Conservation (phyloP, 2,329 filamentous ascomycete species). For the Pseudogymnoascus sp. region DNA sequence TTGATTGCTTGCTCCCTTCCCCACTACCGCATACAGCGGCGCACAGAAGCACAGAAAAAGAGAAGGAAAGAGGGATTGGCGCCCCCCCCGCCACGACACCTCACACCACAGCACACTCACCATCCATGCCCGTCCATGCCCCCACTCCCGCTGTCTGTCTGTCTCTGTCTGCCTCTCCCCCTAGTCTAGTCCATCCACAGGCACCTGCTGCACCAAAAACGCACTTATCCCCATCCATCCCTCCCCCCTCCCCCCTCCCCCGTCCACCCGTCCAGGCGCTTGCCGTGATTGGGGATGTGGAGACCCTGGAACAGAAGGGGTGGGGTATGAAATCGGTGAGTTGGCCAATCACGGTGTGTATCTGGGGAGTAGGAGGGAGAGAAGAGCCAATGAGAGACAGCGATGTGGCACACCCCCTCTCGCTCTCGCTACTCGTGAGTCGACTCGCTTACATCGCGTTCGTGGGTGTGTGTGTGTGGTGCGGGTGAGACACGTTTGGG, state of each 20-base stretch:
- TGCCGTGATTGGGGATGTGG: not conserved
- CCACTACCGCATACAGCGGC: not conserved
- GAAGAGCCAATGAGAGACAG: no score
- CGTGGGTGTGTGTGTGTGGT: no score
- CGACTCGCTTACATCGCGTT: not conserved
- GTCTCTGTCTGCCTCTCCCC: no score
- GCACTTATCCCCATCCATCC: no score
- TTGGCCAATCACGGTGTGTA: not conserved
- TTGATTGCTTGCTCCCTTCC: not conserved
- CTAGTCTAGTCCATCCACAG: no score
- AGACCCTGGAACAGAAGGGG: no score
- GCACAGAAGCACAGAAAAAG: not conserved
- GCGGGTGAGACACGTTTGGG: no score
- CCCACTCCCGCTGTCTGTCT: not conserved
- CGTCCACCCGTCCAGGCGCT: not conserved
- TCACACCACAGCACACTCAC: no score
- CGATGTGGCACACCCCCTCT: not conserved
- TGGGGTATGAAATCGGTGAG: not conserved
- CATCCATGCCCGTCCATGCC: no score
- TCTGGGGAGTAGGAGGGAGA: no score
- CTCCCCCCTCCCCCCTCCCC: no score
- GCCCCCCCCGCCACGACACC: not conserved
- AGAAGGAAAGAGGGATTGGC: not conserved
- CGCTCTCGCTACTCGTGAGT: not conserved
- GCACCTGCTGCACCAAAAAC: no score